Evolutionary conservation across 2,329 filamentous ascomycete species (phyloP), one percentile per base, ranked within the genome.

Genomic region (Claviceps lovelessii): DNA sequence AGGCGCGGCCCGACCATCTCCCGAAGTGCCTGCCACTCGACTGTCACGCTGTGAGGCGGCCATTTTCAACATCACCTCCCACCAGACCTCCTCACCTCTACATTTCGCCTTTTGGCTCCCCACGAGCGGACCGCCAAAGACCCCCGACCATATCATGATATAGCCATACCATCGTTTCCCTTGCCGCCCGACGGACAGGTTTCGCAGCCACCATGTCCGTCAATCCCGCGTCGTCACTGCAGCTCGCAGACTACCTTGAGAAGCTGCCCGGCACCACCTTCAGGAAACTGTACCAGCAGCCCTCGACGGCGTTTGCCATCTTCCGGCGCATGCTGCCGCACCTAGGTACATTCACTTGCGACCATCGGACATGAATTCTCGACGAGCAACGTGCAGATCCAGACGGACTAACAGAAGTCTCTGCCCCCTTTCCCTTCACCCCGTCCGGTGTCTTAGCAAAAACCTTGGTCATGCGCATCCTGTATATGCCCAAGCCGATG

Each of bases 281-380:
- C 70, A 82, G 83, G 67, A 86, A 88, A 70, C 79, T 98, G 49
- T 98, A 98, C 76, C 86, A 90, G 73, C 90, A 96, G 75, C 93
- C 93, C 35, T 95, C 91, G 46, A 95, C 93, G 1, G 87, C 90
- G 42, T 83, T 98, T 61, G 93, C 93, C 61, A 90, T 98, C 64
- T 97, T 97, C 69, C 83, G 93, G 61, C 90, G 93, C 73, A 96
- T 98, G 90, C 80, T 98, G 56, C 89, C 93, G 56, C 87, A 94
- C 65, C 73, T 97, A 58, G 89, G 87, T 90, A 64, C 74, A 63
- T 28, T n/a, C 17, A 5, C 35, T 9, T 9, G 10, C 44, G 52
- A 45, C 45, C 10, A 23, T 23, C n/a, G 9, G 5, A 11, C 28
- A 5, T 19, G 41, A 44, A 23, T 23, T 29, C 9, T 41, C n/a